Evolutionary conservation across 2,329 filamentous ascomycete genomes (phyloP).

Genomic region (Hypoxylon sp.): DNA sequence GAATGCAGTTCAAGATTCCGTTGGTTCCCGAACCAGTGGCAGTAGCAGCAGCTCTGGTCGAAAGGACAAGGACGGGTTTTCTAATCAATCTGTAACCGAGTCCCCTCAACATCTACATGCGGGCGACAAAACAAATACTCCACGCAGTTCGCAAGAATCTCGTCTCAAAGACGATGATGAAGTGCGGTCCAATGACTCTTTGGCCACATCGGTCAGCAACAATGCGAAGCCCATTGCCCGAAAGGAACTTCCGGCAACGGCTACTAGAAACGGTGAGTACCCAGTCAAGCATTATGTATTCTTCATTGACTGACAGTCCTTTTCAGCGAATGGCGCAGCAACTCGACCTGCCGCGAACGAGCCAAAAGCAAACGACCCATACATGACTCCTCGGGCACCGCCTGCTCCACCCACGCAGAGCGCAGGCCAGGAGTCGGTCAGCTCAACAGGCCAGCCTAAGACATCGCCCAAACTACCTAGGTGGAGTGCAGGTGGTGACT

Average conservation of each 20-base stretch:
- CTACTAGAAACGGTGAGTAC: slow-evolving; percentile 60
- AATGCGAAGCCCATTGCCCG: slow-evolving; percentile 67
- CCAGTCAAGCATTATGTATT: slow-evolving; percentile 24
- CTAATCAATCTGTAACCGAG: slow-evolving; percentile 45
- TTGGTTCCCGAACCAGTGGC: slow-evolving; percentile 54
- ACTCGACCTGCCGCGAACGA: slow-evolving; percentile 50
- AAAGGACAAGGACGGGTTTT: slow-evolving; percentile 54
- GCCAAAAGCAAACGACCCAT: slow-evolving; percentile 63
- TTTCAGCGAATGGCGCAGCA: slow-evolving; percentile 55
- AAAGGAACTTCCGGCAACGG: slow-evolving; percentile 70
- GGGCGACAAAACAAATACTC: slow-evolving; percentile 56
- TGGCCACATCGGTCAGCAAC: slow-evolving; percentile 55
- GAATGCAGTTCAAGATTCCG: slow-evolving; percentile 55
- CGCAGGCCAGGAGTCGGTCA: slow-evolving; percentile 62
- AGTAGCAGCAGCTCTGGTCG: slow-evolving; percentile 55
- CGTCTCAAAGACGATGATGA: slow-evolving; percentile 68
- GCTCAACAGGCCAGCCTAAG: slow-evolving; percentile 59
- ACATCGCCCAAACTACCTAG: slow-evolving; percentile 76
- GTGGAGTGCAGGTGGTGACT: slow-evolving; percentile 85
- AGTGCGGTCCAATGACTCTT: slow-evolving; percentile 60
- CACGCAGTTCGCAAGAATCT: slow-evolving; percentile 71
- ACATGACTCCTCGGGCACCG: slow-evolving; percentile 69
- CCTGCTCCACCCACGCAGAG: slow-evolving; percentile 64
- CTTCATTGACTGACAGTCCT: slow-evolving; percentile 36
- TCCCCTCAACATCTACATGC: slow-evolving; percentile 53